Conservation (phyloP, 83 land plant genomes). For the Picea abies region DNA sequence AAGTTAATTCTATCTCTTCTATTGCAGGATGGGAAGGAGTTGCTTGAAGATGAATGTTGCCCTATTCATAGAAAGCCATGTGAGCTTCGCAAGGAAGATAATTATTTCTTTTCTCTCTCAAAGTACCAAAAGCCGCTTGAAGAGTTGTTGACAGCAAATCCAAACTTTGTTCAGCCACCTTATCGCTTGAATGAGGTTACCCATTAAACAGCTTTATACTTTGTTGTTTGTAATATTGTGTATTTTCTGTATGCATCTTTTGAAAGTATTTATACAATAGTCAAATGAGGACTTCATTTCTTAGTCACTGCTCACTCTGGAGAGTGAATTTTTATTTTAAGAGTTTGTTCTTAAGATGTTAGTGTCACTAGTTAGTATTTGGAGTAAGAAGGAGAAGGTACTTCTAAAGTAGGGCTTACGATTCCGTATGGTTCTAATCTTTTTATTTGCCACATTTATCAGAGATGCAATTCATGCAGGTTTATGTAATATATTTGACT, state of each 20-base stretch:
- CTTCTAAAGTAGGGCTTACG: no score
- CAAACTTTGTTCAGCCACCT: constrained; percentile 89
- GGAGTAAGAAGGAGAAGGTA: no score
- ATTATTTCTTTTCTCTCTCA: constrained; percentile 95
- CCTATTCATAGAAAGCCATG: constrained; percentile 95
- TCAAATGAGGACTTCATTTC: not conserved
- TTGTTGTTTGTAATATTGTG: not conserved
- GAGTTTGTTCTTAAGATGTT: no score
- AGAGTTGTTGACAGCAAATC: constrained; percentile 63
- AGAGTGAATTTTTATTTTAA: no score
- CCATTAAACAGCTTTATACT: not conserved
- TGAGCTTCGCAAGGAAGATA: constrained; percentile 82
- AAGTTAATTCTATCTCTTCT: not conserved
- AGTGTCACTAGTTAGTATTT: no score
- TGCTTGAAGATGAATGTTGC: constrained; percentile 80
- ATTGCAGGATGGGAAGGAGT: constrained; percentile 89
- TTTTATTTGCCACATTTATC: no score
- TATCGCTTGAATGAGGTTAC: constrained; percentile 93
- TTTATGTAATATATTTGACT: no score
- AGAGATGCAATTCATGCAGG: no score
- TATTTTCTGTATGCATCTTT: not conserved
- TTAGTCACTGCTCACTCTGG: not conserved
- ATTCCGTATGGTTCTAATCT: no score
- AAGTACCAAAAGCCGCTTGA: constrained; percentile 87
- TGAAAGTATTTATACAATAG: no score